Percentiles rank a stretch among this genome's conserved stretches.
Evolutionary conservation across 2,329 filamentous ascomycete species (phyloP).

Genomic region (Nigrospora oryzae): DNA sequence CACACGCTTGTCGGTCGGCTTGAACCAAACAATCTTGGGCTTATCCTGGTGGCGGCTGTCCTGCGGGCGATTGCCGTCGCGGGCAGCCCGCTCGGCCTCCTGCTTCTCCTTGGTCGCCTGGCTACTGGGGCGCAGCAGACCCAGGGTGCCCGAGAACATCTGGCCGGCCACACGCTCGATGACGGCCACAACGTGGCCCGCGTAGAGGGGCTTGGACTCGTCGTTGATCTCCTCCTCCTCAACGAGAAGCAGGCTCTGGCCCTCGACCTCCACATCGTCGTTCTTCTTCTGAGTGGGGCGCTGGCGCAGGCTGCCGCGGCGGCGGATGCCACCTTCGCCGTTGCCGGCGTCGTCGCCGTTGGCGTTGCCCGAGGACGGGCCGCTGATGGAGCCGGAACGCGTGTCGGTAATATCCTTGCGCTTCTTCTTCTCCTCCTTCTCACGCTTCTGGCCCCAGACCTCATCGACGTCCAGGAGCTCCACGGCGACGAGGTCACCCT

Average conservation of each 20-base stretch:
- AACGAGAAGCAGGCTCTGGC: constrained; percentile 90
- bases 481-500: constrained; percentile 91
- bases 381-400: constrained; percentile 66
- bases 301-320: constrained; percentile 90
- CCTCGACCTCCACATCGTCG: constrained; percentile 96
- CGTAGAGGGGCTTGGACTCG: constrained; percentile 94
- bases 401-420: constrained; percentile 97
- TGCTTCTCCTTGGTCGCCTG: constrained; percentile 99
- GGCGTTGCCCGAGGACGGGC: constrained; percentile 53
- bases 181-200: constrained; percentile 93
- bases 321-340: constrained; percentile 76
- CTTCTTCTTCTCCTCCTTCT: constrained; percentile 99
- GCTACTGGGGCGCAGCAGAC: constrained; percentile 88
- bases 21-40: constrained; percentile 99
- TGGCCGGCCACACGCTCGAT: constrained; percentile 95
- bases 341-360: constrained; percentile 53
- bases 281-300: constrained; percentile 99
- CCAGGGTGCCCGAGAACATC: constrained; percentile 97
- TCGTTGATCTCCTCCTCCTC: constrained; percentile 99
- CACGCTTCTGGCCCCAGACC: constrained; percentile 96
- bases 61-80: constrained; percentile 72
- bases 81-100: constrained; percentile 87
- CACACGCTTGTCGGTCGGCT: constrained; percentile 97
- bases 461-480: constrained; percentile 97
- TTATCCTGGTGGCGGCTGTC: constrained; percentile 87